These are phyloP conservation scores for Suillus lakei DNA, from an alignment of 768 basidiomycete species.

Conservation along the genomic window DNA sequence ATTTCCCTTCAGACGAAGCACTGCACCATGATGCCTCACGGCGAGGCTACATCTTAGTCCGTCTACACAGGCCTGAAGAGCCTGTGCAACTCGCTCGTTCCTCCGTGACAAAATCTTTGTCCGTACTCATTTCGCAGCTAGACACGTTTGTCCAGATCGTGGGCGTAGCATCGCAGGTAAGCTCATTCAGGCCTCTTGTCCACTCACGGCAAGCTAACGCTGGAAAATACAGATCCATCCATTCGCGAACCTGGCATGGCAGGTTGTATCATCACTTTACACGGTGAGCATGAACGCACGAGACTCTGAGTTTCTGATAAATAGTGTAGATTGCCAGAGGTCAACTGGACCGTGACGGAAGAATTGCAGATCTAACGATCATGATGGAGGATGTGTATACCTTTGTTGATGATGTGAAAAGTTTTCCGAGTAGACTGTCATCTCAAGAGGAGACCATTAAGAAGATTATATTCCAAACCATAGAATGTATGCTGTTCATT, in stretches of 20 bases:
- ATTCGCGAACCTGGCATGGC: conserved; percentile 33
- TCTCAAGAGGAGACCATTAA: conserved; percentile 32
- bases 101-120: conserved; percentile 22
- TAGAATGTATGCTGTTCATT: conserved; percentile 42
- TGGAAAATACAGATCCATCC: conserved; percentile 27
- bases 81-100: neutral
- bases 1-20: conserved; percentile 5
- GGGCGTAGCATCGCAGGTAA: conserved; percentile 28
- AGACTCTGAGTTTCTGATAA: conserved; percentile 14
- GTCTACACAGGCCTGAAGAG: conserved; percentile 19
- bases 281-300: conserved; percentile 15
- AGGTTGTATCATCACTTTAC: conserved; percentile 30
- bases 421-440: conserved; percentile 32
- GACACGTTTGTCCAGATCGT: conserved; percentile 30
- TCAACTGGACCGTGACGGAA: conserved; percentile 31
- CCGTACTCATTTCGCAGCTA: conserved; percentile 25
- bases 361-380: conserved; percentile 28
- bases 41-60: conserved; percentile 20
- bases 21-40: neutral
- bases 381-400: conserved; percentile 37
- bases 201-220: neutral
- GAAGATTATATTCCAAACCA: conserved; percentile 34
- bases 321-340: conserved; percentile 28
- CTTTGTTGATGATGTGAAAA: conserved; percentile 35
- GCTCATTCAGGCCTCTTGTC: neutral